These are phyloP conservation scores for Thalia dealbata DNA, from an alignment of 176 grass and related monocot species.

Conservation along the genomic window DNA sequence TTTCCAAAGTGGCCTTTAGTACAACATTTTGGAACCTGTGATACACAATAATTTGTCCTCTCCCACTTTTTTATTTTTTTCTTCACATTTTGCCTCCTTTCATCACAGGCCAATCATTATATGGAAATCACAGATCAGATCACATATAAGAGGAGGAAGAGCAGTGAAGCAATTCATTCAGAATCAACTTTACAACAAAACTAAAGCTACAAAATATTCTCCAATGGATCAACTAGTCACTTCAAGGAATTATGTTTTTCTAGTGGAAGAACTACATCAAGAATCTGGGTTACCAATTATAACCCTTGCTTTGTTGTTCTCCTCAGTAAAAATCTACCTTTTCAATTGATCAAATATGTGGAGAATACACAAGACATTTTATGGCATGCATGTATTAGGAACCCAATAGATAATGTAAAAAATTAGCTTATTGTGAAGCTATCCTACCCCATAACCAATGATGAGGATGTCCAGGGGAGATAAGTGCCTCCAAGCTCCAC, in stretches of 20 bases:
- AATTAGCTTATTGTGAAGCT: background rate
- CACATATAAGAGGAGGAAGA: no score
- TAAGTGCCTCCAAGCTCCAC: conserved; percentile 72
- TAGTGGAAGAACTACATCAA: background rate
- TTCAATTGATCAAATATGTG: background rate
- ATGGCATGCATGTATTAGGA: background rate
- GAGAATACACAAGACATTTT: background rate
- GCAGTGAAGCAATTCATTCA: no score
- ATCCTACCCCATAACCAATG: conserved; percentile 89
- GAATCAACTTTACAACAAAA: no score
- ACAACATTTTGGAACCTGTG: no score
- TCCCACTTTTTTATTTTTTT: no score
- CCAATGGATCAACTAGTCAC: no score
- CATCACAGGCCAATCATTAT: no score
- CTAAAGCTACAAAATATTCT: no score
- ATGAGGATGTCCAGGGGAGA: conserved; percentile 80
- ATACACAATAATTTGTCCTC: no score
- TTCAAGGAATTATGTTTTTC: background rate
- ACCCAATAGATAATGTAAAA: background rate
- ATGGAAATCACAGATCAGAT: no score
- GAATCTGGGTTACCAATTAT: background rate
- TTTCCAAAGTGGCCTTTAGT: no score
- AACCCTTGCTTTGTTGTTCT: background rate
- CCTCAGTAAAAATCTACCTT: background rate
- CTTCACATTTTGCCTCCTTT: no score